phyloP scores from a whole-genome alignment of 805 yeast genomes.

The Hanseniaspora mollemarum region DNA sequence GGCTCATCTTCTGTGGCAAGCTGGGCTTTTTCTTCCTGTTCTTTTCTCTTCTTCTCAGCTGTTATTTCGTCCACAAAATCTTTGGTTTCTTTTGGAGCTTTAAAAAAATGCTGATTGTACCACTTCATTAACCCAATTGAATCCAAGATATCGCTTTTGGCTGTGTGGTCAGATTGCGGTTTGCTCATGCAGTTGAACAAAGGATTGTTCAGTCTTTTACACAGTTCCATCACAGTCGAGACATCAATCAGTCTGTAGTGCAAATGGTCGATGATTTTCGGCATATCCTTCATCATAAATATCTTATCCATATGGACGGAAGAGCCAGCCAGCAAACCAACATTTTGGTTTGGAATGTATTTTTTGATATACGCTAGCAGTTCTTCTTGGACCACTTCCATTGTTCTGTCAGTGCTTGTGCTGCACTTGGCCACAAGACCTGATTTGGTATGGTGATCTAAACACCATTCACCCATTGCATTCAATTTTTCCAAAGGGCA shows the following conservation, averaged over 20 bases:
- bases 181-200: slow-evolving; percentile 35
- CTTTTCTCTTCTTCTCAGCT: slow-evolving; percentile 9
- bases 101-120: slow-evolving; percentile 58
- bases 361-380: slow-evolving; percentile 49
- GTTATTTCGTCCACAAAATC: slow-evolving; percentile 7
- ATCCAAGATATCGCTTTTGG: slow-evolving; percentile 76
- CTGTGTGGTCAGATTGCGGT: slow-evolving; percentile 71
- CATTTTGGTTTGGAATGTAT: slow-evolving; percentile 40
- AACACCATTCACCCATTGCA: slow-evolving; percentile 81
- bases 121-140: slow-evolving; percentile 74
- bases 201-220: slow-evolving; percentile 61
- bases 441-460: slow-evolving; percentile 59
- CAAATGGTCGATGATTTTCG: slow-evolving; percentile 48
- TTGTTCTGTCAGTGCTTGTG: slow-evolving; percentile 42
- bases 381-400: slow-evolving; percentile 53
- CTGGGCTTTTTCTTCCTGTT: not conserved
- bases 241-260: slow-evolving; percentile 84
- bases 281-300: slow-evolving; percentile 76
- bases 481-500: slow-evolving; percentile 51
- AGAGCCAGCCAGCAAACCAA: slow-evolving; percentile 80
- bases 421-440: slow-evolving; percentile 71
- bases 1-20: slow-evolving; percentile 4
- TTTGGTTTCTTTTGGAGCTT: slow-evolving; percentile 20
- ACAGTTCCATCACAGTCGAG: slow-evolving; percentile 70
- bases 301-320: slow-evolving; percentile 83